Evolutionary conservation across 768 basidiomycete species (phyloP).

Genomic region (Kwoniella heveanensis): DNA sequence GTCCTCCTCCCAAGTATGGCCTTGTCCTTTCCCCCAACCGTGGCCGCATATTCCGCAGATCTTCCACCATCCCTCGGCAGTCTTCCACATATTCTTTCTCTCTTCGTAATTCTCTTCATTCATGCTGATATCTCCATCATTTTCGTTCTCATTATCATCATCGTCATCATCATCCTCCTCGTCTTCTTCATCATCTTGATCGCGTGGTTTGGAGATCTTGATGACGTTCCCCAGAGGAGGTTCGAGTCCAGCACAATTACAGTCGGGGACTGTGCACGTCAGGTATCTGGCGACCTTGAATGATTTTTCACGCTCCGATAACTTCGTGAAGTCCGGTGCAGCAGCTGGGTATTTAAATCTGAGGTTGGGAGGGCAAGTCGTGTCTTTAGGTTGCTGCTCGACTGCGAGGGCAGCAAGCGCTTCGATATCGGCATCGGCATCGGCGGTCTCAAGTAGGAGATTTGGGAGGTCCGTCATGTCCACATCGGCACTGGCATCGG

Average conservation of each 20-base stretch:
- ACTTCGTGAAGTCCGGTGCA: constrained; percentile 27
- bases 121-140: constrained; percentile 61
- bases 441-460: not conserved
- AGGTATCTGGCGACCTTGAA: constrained; percentile 81
- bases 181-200: constrained; percentile 60
- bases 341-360: constrained; percentile 58
- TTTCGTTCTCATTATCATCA: constrained; percentile 57
- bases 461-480: not conserved
- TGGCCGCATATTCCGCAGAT: constrained; percentile 51
- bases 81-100: constrained; percentile 64
- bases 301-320: constrained; percentile 31
- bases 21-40: constrained; percentile 45
- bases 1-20: constrained; percentile 63
- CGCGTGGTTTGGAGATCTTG: constrained; percentile 62
- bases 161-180: constrained; percentile 73
- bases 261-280: constrained; percentile 63
- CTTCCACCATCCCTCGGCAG: constrained; percentile 59
- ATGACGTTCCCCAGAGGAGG: constrained; percentile 73
- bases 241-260: constrained; percentile 72
- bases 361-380: constrained; percentile 62
- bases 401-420: constrained; percentile 59
- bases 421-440: constrained; percentile 52
- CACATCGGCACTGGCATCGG: constrained; percentile 15
- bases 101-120: constrained; percentile 56
- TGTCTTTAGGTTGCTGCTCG: not conserved